phyloP scores from a whole-genome alignment of 139 green algal species.

The Volvox africanus region DNA sequence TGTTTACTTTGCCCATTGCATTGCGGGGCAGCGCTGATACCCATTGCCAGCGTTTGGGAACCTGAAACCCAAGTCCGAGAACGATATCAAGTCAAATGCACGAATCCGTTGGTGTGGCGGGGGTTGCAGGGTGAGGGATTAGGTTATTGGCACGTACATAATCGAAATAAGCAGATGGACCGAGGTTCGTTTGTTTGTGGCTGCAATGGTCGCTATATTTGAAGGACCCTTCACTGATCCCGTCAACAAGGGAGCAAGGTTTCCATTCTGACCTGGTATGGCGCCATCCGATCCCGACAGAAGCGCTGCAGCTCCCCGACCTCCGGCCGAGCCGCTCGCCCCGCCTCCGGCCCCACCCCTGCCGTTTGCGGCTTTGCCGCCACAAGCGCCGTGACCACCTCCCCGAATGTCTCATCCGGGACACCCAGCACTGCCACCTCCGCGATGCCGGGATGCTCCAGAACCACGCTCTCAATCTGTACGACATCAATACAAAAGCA shows the following conservation, averaged over 20 bases:
- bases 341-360: background rate
- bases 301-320: slow-evolving; percentile 53
- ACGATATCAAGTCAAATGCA: no score
- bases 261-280: slow-evolving; percentile 70
- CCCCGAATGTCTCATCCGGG: slow-evolving; percentile 81
- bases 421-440: slow-evolving; percentile 92
- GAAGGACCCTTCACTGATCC: background rate
- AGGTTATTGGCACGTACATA: background rate
- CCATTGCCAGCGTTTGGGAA: slow-evolving; percentile 55
- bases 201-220: no score
- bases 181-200: no score
- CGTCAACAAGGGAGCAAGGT: background rate
- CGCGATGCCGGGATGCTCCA: slow-evolving; percentile 78
- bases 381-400: slow-evolving; percentile 80
- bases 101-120: no score
- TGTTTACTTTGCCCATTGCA: slow-evolving; percentile 99
- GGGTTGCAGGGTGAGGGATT: no score
- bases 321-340: background rate
- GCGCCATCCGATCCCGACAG: slow-evolving; percentile 53
- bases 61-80: background rate
- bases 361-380: slow-evolving; percentile 27
- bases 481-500: background rate
- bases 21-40: slow-evolving; percentile 88
- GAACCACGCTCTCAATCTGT: slow-evolving; percentile 83
- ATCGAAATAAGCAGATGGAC: no score